These are phyloP conservation scores for Carex arenaria DNA, from an alignment of 202 grass and related monocot species.

Conservation along the genomic window DNA sequence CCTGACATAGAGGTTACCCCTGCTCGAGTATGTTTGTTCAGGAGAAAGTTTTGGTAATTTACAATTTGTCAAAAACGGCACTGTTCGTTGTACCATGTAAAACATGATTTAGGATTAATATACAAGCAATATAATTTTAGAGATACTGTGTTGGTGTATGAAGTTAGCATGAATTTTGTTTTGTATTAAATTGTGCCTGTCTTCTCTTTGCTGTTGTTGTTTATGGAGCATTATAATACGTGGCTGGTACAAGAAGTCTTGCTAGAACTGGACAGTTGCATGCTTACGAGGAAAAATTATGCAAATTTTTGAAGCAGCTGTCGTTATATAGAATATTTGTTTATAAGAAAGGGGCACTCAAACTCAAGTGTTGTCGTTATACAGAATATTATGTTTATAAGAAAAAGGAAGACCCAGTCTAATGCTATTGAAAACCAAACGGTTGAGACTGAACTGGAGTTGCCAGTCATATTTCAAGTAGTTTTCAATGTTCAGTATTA, in stretches of 20 bases:
- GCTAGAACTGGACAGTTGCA: background rate
- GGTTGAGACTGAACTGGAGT: background rate
- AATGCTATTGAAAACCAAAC: background rate
- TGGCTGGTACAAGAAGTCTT: background rate
- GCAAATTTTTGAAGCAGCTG: background rate
- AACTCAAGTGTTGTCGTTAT: background rate
- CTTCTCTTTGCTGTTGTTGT: no score
- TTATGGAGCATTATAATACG: background rate
- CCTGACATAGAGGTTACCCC: background rate
- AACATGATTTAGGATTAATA: background rate
- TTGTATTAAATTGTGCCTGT: no score
- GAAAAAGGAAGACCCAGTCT: background rate
- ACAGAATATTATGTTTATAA: background rate
- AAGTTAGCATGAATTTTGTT: background rate
- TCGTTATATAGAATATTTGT: no score
- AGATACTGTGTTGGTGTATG: background rate
- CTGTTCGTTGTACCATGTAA: no score
- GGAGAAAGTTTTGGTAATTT: background rate
- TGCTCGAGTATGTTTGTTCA: background rate
- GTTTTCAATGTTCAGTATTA: background rate
- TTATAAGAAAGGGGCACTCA: background rate
- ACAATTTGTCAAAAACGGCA: background rate
- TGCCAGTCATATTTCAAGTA: background rate
- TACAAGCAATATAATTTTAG: background rate
- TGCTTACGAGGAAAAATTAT: background rate